These are phyloP conservation scores for Cyclanthera cordifolia DNA, from an alignment of 306 rosid species.

Conservation along the genomic window DNA sequence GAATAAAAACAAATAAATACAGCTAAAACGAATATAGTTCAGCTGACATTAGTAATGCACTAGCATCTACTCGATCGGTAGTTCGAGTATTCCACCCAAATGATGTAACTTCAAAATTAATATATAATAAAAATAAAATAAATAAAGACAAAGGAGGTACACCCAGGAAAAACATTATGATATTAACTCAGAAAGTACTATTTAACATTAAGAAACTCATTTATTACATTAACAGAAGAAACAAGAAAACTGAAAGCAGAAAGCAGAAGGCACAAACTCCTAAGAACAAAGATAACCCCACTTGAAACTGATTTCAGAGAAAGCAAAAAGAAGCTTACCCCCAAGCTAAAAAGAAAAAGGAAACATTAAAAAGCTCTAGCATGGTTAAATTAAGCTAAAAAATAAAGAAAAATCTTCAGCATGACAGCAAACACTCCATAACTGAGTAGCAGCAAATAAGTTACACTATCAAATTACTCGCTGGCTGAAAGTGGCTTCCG, in stretches of 20 bases:
- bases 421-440: background rate
- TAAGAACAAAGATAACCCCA: background rate
- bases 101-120: no score
- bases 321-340: background rate
- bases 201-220: background rate
- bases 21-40: no score
- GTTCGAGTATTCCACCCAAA: no score
- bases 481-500: constrained; percentile 49
- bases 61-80: no score
- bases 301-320: background rate
- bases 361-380: background rate
- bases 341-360: background rate
- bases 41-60: no score
- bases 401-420: background rate
- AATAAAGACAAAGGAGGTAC: no score
- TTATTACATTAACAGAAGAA: background rate
- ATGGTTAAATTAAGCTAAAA: constrained; percentile 7
- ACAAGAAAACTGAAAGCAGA: background rate
- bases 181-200: no score
- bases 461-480: constrained; percentile 12
- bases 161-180: no score
- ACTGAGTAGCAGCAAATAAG: background rate
- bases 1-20: no score
- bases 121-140: no score
- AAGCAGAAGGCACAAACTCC: background rate